phyloP scores from a whole-genome alignment of 441 rosid species.

The Erysimum pusillum region DNA sequence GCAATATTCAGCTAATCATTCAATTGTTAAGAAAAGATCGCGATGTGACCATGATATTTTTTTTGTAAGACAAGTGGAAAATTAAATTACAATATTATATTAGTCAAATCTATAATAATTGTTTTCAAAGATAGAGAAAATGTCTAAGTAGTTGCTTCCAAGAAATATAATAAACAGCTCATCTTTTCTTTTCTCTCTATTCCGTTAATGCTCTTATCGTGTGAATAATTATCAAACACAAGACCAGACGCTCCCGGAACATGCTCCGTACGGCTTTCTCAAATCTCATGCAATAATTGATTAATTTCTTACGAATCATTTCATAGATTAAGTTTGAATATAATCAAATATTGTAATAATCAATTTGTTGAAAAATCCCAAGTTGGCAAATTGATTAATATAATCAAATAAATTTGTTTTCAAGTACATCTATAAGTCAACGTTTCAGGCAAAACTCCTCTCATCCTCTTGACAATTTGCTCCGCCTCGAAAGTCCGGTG shows the following conservation, averaged over 20 bases:
- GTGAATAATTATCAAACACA: conserved; percentile 27
- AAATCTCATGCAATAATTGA: conserved; percentile 39
- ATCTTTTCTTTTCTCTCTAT: neutral
- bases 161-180: conserved; percentile 44
- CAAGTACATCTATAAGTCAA: conserved; percentile 43
- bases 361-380: neutral
- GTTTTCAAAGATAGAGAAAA: conserved; percentile 29
- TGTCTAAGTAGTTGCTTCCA: conserved; percentile 47
- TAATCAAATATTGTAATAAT: too few species aligned
- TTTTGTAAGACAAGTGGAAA: conserved; percentile 20
- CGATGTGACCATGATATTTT: conserved; percentile 10
- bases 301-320: neutral
- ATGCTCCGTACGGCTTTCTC: conserved; percentile 47
- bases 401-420: conserved; percentile 21
- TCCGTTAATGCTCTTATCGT: conserved; percentile 41
- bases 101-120: neutral
- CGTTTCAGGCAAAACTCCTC: conserved; percentile 43
- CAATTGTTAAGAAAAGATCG: neutral
- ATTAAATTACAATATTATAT: neutral
- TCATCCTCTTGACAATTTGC: conserved; percentile 46
- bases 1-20: neutral
- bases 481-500: conserved; percentile 40
- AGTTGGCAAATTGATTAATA: conserved; percentile 31
- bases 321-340: neutral
- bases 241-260: conserved; percentile 41